Conservation (phyloP, 768 basidiomycete species). For the Hypholoma fasciculare region DNA sequence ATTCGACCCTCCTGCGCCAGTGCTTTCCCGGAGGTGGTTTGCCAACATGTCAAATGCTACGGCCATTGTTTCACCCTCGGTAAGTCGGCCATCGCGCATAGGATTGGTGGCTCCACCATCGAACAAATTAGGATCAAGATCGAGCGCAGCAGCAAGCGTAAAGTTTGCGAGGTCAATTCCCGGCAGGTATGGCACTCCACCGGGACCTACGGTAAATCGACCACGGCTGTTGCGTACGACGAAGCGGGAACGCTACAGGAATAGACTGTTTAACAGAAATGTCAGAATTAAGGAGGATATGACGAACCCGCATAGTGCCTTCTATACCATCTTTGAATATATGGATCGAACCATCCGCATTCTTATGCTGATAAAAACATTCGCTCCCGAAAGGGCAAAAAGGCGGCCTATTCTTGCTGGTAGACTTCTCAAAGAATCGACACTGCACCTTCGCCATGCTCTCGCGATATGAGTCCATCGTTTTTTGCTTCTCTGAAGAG, state of each 20-base stretch:
- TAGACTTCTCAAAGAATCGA: conserved; percentile 63
- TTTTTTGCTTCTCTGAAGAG: conserved; percentile 49
- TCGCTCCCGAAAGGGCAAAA: conserved; percentile 80
- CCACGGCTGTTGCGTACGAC: neutral
- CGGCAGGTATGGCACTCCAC: neutral
- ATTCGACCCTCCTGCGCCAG: neutral
- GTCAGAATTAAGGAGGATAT: neutral
- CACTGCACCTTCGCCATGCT: conserved; percentile 76
- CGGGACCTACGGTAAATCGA: neutral
- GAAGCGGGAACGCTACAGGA: neutral
- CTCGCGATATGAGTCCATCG: conserved; percentile 60
- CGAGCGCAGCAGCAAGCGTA: neutral
- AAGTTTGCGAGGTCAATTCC: neutral
- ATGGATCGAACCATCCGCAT: conserved; percentile 57
- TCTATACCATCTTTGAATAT: conserved; percentile 36
- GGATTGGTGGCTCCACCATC: neutral
- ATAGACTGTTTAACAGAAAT: neutral
- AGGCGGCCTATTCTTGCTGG: conserved; percentile 43
- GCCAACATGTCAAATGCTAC: neutral
- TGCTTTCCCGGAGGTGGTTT: neutral
- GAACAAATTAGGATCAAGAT: neutral
- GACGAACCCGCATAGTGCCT: conserved; percentile 47
- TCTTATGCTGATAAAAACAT: conserved; percentile 77
- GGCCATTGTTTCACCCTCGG: neutral
- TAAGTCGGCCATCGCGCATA: neutral